These are phyloP conservation scores for Collybia mongolica DNA, from an alignment of 768 basidiomycete genomes.

Conservation along the genomic window DNA sequence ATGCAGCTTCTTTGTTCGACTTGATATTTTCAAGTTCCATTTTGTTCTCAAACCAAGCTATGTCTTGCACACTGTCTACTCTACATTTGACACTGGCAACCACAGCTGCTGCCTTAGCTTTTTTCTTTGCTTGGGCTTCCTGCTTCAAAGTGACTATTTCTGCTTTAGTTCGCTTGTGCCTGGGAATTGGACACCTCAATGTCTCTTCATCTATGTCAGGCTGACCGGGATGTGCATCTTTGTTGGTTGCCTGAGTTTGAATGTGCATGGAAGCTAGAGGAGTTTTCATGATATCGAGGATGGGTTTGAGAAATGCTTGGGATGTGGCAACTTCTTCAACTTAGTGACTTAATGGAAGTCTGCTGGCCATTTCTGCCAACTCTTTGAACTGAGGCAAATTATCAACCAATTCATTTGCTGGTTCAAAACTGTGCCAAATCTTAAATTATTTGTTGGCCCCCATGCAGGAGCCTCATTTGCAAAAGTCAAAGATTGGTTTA, in stretches of 20 bases:
- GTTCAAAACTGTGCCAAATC: not conserved
- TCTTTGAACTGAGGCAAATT: not conserved
- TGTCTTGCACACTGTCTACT: not conserved
- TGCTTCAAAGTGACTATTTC: not conserved
- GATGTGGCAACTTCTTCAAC: not conserved
- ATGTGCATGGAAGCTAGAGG: not conserved
- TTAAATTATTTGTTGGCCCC: no score
- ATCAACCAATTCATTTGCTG: not conserved
- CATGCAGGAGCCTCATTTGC: not conserved
- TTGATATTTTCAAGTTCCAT: not conserved
- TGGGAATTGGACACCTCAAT: not conserved
- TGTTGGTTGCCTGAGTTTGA: not conserved
- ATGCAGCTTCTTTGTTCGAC: not conserved
- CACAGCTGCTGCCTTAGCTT: not conserved
- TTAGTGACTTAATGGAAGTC: not conserved
- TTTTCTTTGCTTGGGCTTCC: constrained; percentile 1
- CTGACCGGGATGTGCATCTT: constrained; percentile 1
- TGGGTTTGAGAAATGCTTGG: not conserved
- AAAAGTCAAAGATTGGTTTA: not conserved
- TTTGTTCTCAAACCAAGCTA: constrained; percentile 1
- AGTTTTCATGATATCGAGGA: not conserved
- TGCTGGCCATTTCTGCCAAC: not conserved
- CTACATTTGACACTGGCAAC: not conserved
- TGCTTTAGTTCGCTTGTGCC: not conserved
- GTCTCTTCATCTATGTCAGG: constrained; percentile 2